A percentile compares a stretch with the other conserved stretches of the same genome.
phyloP scores from a whole-genome alignment of 2,329 filamentous ascomycete species.

The Stachybotrys echinatus region DNA sequence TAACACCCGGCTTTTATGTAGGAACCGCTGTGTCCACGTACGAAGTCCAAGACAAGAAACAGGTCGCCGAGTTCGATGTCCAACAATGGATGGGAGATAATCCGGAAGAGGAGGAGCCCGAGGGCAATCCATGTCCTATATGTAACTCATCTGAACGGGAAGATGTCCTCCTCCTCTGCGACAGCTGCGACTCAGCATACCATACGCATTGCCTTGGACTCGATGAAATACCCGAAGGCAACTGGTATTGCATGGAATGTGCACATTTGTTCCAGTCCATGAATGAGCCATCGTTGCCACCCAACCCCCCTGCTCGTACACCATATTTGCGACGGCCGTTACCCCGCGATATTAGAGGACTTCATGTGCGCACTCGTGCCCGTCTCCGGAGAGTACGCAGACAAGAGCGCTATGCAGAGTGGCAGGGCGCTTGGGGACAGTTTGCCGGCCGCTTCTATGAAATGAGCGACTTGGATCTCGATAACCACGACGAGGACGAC shows the following conservation, averaged over 20 bases:
- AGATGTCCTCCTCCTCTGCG: slow-evolving; percentile 82
- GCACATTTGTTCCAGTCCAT: slow-evolving; percentile 39
- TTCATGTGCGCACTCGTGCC: slow-evolving; percentile 49
- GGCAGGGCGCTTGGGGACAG: slow-evolving; percentile 79
- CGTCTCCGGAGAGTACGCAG: slow-evolving; percentile 49
- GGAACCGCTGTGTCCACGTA: slow-evolving; percentile 54
- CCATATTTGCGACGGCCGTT: slow-evolving; percentile 23
- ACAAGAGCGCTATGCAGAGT: slow-evolving; percentile 70
- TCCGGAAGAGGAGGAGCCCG: slow-evolving; percentile 66
- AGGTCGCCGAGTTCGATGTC: slow-evolving; percentile 86
- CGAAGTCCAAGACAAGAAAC: slow-evolving; percentile 74
- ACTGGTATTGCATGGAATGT: slow-evolving; percentile 93
- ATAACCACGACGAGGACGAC: slow-evolving; percentile 51
- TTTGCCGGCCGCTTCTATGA: slow-evolving; percentile 60
- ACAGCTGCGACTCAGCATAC: slow-evolving; percentile 83
- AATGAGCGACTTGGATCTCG: slow-evolving; percentile 35
- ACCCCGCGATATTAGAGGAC: slow-evolving; percentile 25
- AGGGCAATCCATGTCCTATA: slow-evolving; percentile 70
- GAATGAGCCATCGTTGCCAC: slow-evolving; percentile 24
- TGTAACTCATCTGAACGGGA: slow-evolving; percentile 79
- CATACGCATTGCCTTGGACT: slow-evolving; percentile 90
- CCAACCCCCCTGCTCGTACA: slow-evolving; percentile 26
- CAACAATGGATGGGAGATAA: slow-evolving; percentile 66
- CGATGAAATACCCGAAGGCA: slow-evolving; percentile 66
- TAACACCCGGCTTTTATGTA: slow-evolving; percentile 22